These are phyloP conservation scores for Penicillium sp. DNA, from an alignment of 2,329 filamentous ascomycete genomes.

Conservation along the genomic window DNA sequence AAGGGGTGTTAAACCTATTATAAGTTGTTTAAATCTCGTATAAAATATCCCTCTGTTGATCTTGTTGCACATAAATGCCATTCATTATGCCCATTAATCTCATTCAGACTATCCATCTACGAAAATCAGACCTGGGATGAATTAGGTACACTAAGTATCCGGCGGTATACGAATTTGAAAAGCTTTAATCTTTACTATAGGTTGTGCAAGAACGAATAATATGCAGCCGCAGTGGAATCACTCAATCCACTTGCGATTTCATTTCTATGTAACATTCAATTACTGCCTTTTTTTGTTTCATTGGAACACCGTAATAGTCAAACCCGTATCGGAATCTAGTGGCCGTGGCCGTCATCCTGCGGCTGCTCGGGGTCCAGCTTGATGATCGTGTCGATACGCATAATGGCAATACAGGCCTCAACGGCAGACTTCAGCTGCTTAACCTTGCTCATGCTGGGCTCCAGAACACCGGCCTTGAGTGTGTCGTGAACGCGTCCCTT, in stretches of 20 bases:
- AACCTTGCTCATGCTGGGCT: slow-evolving; percentile 97
- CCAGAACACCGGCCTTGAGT: slow-evolving; percentile 90
- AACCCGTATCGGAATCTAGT: slow-evolving; percentile 52
- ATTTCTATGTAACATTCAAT: slow-evolving; percentile 33
- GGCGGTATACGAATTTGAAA: not conserved
- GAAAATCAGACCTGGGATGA: not conserved
- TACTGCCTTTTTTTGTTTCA: slow-evolving; percentile 32
- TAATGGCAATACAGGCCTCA: slow-evolving; percentile 97
- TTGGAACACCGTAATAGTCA: slow-evolving; percentile 11
- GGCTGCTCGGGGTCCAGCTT: slow-evolving; percentile 90
- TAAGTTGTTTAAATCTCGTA: not conserved
- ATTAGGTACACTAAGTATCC: no score
- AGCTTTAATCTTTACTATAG: slow-evolving; percentile 1
- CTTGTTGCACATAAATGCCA: slow-evolving; percentile 8
- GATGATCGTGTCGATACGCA: slow-evolving; percentile 98
- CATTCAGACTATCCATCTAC: not conserved
- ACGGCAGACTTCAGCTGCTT: slow-evolving; percentile 98
- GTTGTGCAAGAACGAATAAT: slow-evolving; percentile 6
- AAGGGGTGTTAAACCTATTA: not conserved
- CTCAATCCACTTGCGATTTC: slow-evolving; percentile 18
- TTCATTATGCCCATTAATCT: not conserved
- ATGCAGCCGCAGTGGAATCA: slow-evolving; percentile 19
- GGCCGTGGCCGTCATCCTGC: slow-evolving; percentile 80
- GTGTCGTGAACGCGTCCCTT: slow-evolving; percentile 91
- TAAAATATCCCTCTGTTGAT: not conserved